phyloP scores from a whole-genome alignment of 2,329 filamentous ascomycete species.

The Colletotrichum liriopes region DNA sequence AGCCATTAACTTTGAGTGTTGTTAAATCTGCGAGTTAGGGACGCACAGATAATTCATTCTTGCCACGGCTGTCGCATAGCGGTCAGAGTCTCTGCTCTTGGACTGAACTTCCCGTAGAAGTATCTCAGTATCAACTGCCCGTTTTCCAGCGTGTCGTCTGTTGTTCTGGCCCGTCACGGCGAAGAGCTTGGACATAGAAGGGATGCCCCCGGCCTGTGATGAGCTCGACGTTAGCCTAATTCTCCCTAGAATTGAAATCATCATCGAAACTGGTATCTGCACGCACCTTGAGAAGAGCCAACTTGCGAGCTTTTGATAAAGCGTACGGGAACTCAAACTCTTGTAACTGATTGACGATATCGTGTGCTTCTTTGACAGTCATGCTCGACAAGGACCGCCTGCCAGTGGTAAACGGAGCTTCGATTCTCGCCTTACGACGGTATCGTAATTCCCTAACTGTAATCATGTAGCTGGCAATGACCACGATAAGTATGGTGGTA shows the following conservation, averaged over 20 bases:
- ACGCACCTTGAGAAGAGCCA: constrained; percentile 71
- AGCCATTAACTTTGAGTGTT: neutral
- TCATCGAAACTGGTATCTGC: no score
- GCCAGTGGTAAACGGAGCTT: constrained; percentile 16
- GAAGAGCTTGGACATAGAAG: constrained; percentile 66
- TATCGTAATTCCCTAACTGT: constrained; percentile 16
- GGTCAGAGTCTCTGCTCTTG: constrained; percentile 59
- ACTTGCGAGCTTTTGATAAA: constrained; percentile 66
- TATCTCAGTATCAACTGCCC: constrained; percentile 66
- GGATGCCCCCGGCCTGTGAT: constrained; percentile 65
- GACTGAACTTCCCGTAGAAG: constrained; percentile 64
- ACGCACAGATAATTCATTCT: constrained; percentile 73
- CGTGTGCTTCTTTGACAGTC: constrained; percentile 33
- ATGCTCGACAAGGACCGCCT: constrained; percentile 28
- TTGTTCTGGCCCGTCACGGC: constrained; percentile 65
- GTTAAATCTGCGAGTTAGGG: neutral
- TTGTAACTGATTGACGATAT: constrained; percentile 61
- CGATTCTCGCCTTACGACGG: constrained; percentile 3
- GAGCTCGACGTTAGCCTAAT: neutral
- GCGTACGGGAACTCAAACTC: constrained; percentile 71
- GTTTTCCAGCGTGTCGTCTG: constrained; percentile 60
- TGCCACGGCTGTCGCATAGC: constrained; percentile 67
- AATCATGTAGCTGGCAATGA: neutral
- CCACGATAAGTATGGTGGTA: neutral
- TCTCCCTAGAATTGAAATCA: neutral